These are phyloP conservation scores for Alternaria brassicae DNA, from an alignment of 2,329 filamentous ascomycete species.

Conservation along the genomic window DNA sequence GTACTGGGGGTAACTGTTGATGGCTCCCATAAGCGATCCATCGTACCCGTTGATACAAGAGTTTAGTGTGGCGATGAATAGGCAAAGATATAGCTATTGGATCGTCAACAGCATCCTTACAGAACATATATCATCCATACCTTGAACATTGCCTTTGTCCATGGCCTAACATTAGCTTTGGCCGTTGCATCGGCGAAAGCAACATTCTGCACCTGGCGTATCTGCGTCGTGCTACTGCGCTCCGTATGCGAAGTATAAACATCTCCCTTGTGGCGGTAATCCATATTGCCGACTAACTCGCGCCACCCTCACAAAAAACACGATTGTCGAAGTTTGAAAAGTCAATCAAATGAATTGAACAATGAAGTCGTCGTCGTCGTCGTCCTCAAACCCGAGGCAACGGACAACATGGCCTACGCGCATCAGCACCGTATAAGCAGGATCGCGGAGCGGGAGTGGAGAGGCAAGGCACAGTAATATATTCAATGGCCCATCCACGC, in stretches of 20 bases:
- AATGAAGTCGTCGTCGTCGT: slow-evolving; percentile 1
- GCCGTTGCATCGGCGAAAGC: slow-evolving; percentile 56
- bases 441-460: not conserved
- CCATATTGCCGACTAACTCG: slow-evolving; percentile 14
- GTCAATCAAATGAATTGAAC: not conserved
- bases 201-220: slow-evolving; percentile 51
- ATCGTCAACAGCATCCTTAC: not conserved
- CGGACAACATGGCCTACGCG: slow-evolving; percentile 5
- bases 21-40: slow-evolving; percentile 58
- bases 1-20: slow-evolving; percentile 58
- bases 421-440: slow-evolving; percentile 6
- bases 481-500: slow-evolving; percentile 13
- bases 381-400: slow-evolving; percentile 6
- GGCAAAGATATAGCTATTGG: slow-evolving; percentile 50
- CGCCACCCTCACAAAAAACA: not conserved
- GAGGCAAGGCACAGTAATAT: slow-evolving; percentile 15
- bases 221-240: slow-evolving; percentile 30
- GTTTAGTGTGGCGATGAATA: slow-evolving; percentile 55
- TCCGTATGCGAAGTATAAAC: slow-evolving; percentile 26
- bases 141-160: slow-evolving; percentile 56
- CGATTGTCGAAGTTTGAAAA: not conserved
- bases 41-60: slow-evolving; percentile 59
- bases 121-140: slow-evolving; percentile 30
- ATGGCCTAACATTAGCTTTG: slow-evolving; percentile 53
- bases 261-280: slow-evolving; percentile 20